Conservation (phyloP, 257 asterid genomes). For the Coffea canephora region DNA sequence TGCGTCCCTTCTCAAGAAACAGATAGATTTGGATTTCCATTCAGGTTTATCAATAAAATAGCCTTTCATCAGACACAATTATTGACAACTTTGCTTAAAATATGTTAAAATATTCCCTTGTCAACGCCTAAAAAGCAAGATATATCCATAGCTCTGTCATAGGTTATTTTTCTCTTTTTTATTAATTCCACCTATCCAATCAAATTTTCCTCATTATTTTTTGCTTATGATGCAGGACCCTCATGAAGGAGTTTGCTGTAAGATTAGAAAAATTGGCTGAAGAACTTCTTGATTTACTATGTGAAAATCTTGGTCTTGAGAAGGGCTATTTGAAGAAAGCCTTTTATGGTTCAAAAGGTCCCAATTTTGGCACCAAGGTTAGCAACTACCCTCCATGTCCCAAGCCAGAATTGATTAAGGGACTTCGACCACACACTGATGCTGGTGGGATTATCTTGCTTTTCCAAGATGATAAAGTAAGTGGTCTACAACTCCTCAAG, state of each 20-base stretch:
- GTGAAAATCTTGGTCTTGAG: constrained; percentile 53
- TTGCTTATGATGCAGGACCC: constrained; percentile 36
- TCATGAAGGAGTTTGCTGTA: constrained; percentile 56
- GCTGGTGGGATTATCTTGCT: constrained; percentile 71
- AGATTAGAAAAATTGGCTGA: constrained; percentile 50
- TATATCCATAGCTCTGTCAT: too few species aligned
- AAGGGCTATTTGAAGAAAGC: constrained; percentile 50
- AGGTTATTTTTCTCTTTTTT: background rate
- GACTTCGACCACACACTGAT: constrained; percentile 70
- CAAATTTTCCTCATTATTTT: background rate
- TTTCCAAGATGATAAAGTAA: constrained; percentile 62
- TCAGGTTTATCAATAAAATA: too few species aligned
- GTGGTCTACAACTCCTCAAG: constrained; percentile 61
- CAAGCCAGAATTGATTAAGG: constrained; percentile 49
- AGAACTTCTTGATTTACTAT: constrained; percentile 47
- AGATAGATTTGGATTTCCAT: too few species aligned
- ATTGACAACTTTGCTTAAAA: background rate
- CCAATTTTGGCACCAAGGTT: constrained; percentile 70
- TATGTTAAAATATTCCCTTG: background rate
- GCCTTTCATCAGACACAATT: background rate
- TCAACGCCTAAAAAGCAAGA: background rate
- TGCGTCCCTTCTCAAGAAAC: background rate
- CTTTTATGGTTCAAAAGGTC: constrained; percentile 38
- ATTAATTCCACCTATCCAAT: background rate
- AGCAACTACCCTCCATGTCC: constrained; percentile 75